A percentile compares a stretch with the other conserved stretches of the same genome.
Evolutionary conservation across 768 basidiomycete species (phyloP).

Genomic region (Suillus americanus): DNA sequence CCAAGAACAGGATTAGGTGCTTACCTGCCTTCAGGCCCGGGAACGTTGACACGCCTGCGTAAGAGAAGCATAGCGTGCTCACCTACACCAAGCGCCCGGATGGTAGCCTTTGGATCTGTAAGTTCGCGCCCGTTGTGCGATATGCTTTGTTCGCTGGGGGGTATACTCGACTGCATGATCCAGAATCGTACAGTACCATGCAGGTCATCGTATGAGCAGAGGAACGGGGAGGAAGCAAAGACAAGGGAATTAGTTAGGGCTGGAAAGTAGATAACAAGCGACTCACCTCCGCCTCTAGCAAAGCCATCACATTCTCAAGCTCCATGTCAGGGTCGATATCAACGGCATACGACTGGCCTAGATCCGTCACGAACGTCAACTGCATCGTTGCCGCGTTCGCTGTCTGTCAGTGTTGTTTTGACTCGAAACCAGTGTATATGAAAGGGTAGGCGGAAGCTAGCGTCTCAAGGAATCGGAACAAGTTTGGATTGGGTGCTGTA

Average conservation of each 20-base stretch:
- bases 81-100: constrained; percentile 60
- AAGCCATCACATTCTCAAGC: constrained; percentile 88
- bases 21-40: constrained; percentile 39
- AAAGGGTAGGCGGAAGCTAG: neutral
- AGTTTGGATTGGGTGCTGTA: neutral
- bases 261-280: neutral
- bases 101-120: constrained; percentile 62
- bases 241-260: neutral
- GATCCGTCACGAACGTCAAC: constrained; percentile 69
- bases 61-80: constrained; percentile 67
- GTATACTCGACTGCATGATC: constrained; percentile 65
- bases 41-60: constrained; percentile 53
- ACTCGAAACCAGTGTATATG: neutral
- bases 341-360: constrained; percentile 60
- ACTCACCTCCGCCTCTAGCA: constrained; percentile 93
- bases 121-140: constrained; percentile 68
- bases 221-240: neutral
- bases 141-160: constrained; percentile 70
- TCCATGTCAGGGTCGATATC: constrained; percentile 92
- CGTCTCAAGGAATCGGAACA: neutral
- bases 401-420: neutral
- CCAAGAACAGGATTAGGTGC: constrained; percentile 1
- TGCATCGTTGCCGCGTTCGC: constrained; percentile 45
- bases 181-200: neutral
- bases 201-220: neutral